These are phyloP conservation scores for Cadophora gregata DNA, from an alignment of 2,329 filamentous ascomycete genomes.

Conservation along the genomic window DNA sequence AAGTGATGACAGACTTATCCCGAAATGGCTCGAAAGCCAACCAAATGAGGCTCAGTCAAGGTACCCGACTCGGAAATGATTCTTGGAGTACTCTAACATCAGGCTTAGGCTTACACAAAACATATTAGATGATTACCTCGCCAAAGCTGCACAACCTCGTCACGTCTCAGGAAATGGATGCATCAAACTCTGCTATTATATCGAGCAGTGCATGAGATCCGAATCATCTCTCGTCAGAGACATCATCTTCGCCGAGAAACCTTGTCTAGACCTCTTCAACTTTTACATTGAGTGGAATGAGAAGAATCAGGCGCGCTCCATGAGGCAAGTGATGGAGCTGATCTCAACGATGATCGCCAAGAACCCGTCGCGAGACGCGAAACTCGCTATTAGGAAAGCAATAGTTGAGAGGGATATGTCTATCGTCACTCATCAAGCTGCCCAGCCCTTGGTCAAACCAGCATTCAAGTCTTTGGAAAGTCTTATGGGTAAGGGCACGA, in stretches of 20 bases:
- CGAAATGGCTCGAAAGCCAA: constrained; percentile 53
- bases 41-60: constrained; percentile 44
- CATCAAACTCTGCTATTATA: constrained; percentile 65
- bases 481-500: constrained; percentile 65
- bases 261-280: constrained; percentile 58
- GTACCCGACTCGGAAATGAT: constrained; percentile 44
- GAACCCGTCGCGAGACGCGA: constrained; percentile 52
- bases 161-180: constrained; percentile 63
- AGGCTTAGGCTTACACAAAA: constrained; percentile 34
- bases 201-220: constrained; percentile 64
- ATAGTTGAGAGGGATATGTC: constrained; percentile 61
- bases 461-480: constrained; percentile 71
- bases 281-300: constrained; percentile 73
- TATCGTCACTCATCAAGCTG: constrained; percentile 64
- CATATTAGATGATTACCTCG: constrained; percentile 35
- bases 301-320: constrained; percentile 66
- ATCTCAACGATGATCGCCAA: constrained; percentile 56
- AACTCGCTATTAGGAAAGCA: constrained; percentile 51
- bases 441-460: constrained; percentile 71
- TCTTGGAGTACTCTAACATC: constrained; percentile 4
- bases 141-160: constrained; percentile 52
- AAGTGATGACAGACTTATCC: constrained; percentile 36
- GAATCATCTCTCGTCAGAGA: constrained; percentile 48
- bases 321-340: constrained; percentile 66
- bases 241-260: constrained; percentile 59